Conservation (phyloP, 306 rosid species). For the Castanea crenata region DNA sequence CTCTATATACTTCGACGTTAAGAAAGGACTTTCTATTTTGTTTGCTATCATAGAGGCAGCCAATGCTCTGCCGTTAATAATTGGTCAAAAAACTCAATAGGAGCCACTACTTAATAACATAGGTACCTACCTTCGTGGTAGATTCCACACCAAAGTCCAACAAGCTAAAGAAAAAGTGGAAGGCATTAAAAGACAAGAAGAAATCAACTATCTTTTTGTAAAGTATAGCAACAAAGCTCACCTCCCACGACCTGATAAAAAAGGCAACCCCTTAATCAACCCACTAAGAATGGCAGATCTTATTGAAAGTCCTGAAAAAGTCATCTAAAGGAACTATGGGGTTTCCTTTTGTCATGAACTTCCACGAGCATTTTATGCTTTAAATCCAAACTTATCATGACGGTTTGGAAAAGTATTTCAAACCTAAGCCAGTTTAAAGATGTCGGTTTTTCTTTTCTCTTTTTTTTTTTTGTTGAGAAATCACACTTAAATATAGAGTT, state of each 20-base stretch:
- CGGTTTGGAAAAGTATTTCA: neutral
- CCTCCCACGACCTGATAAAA: constrained; percentile 2
- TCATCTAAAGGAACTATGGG: neutral
- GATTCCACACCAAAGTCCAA: constrained; percentile 33
- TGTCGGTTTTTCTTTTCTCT: no score
- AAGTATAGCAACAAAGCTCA: constrained; percentile 7
- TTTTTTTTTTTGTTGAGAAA: no score
- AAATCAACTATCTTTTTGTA: constrained; percentile 35
- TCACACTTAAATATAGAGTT: no score
- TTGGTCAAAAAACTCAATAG: neutral
- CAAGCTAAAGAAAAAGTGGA: constrained; percentile 21
- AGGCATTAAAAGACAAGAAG: constrained; percentile 15
- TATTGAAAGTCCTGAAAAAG: neutral
- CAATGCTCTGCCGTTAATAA: neutral
- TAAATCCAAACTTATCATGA: neutral
- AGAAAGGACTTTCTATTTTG: constrained; percentile 25
- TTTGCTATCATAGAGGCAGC: neutral
- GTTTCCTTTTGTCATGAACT: neutral
- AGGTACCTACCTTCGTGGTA: neutral
- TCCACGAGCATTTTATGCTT: neutral
- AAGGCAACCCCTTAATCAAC: neutral
- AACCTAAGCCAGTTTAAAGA: neutral
- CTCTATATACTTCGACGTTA: constrained; percentile 38
- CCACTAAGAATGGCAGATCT: neutral
- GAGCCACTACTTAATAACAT: neutral